Base-by-base conservation (phyloP, 306 rosid genomes). In the Vigna reflexopilosa region DNA sequence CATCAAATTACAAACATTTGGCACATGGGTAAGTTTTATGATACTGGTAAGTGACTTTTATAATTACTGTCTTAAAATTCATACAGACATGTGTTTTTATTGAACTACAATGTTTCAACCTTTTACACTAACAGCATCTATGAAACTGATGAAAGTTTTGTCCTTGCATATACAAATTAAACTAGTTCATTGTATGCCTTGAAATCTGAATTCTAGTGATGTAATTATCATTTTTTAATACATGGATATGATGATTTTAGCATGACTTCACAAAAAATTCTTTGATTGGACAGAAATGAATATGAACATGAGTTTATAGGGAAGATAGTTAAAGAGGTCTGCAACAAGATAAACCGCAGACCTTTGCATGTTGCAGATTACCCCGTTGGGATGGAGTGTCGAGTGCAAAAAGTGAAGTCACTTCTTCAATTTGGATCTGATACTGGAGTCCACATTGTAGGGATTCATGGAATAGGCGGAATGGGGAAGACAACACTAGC, bases 401-500 rank as follows among this genome's bases (percentile, higher is more conserved):
- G 22, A 7, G 20, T 69, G 8, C 54, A 9, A 5, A 1, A 76
- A 42, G 73, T 82, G 2, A 76, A 8, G 50, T 24, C 59, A 16
- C 81, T 76, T 69, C 59, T 82, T 16, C 48, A 19, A 7, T 9
- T 50, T 28, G 67, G 9, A 9, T 69, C 68, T 12, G 17, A 49
- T 10, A 5, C 6, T 4, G 26, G 11, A 8, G 59, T 40, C 2
- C 11, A 15, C 15, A 62, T 76, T 65, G 59, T 76, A 17, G 85
- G 81, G 8, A 70, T 76, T 0, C 19, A 28, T 42, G 85, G 81
- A 24, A 54, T 48, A 9, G 80, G 71, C 0, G 80, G 84, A 4
- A 34, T 67, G 1, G 80, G 80, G 9, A 81, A 82, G 64, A n/a
- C 85, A 44, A 82, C 85, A 17, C 16, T 76, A 38, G 81, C 81